Percentiles rank a stretch among this genome's conserved stretches.
These are phyloP conservation scores for Whalleya microplaca DNA, from an alignment of 2,329 filamentous ascomycete genomes.

Conservation along the genomic window DNA sequence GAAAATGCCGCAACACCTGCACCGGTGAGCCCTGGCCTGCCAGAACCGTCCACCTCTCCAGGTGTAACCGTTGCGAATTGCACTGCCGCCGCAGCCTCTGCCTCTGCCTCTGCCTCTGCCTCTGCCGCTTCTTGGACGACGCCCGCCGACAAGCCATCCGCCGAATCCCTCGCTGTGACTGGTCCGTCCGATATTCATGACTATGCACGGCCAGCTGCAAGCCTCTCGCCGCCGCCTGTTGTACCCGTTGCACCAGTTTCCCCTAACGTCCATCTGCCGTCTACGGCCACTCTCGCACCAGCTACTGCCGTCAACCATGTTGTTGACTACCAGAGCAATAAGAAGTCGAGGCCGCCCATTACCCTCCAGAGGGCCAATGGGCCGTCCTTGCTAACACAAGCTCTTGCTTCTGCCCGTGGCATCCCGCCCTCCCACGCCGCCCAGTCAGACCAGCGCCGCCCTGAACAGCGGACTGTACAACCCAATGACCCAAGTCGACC, in stretches of 20 bases:
- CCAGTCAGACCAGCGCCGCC: constrained; percentile 32
- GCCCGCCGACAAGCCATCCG: constrained; percentile 34
- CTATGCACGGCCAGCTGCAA: constrained; percentile 27
- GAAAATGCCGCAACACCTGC: constrained; percentile 58
- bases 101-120: constrained; percentile 1
- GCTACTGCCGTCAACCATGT: constrained; percentile 37
- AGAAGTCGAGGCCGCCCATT: constrained; percentile 50
- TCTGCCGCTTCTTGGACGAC: constrained; percentile 25
- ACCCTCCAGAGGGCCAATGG: constrained; percentile 50
- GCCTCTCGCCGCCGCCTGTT: constrained; percentile 25
- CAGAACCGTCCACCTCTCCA: constrained; percentile 12
- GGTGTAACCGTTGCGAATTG: constrained; percentile 26
- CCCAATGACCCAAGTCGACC: constrained; percentile 25
- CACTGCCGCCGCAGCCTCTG: constrained; percentile 24
- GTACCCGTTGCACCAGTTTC: constrained; percentile 13
- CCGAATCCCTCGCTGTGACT: constrained; percentile 31
- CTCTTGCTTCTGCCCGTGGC: constrained; percentile 61
- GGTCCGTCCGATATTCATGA: constrained; percentile 30
- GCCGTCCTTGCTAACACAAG: constrained; percentile 60
- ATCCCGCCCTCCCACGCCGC: constrained; percentile 41
- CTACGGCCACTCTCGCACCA: constrained; percentile 29
- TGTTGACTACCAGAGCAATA: constrained; percentile 48
- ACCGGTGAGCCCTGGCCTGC: constrained; percentile 32
- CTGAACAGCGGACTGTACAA: constrained; percentile 28
- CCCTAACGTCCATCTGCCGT: constrained; percentile 28